These are phyloP conservation scores for Aureobasidium sp. DNA, from an alignment of 2,329 filamentous ascomycete genomes.

Conservation along the genomic window DNA sequence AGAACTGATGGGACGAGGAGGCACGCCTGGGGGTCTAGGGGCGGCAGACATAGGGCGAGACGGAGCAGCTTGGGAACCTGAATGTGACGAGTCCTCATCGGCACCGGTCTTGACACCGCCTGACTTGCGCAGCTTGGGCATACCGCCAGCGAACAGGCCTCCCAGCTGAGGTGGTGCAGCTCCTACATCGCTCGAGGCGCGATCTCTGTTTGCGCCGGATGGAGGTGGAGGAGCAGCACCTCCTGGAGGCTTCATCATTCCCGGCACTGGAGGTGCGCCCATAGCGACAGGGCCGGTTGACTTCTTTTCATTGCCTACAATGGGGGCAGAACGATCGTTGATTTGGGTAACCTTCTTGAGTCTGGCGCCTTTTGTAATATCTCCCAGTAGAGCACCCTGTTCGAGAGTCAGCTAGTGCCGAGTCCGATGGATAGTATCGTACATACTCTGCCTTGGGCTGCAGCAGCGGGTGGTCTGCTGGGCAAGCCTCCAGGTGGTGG, in stretches of 20 bases:
- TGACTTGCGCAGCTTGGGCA: conserved; percentile 93
- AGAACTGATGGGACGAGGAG: conserved; percentile 45
- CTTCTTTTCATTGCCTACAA: conserved; percentile 64
- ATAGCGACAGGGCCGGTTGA: conserved; percentile 70
- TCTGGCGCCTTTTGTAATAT: conserved; percentile 83
- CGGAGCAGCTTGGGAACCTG: conserved; percentile 79
- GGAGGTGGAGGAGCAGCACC: conserved; percentile 76
- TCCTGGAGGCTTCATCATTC: conserved; percentile 62
- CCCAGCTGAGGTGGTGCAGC: conserved; percentile 81
- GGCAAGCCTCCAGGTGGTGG: conserved; percentile 65
- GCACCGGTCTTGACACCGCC: conserved; percentile 71
- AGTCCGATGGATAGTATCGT: no score
- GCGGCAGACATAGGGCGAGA: conserved; percentile 35
- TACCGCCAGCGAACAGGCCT: conserved; percentile 92
- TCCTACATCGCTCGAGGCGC: conserved; percentile 85
- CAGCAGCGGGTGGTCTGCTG: conserved; percentile 61
- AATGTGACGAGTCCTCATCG: conserved; percentile 74
- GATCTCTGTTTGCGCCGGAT: conserved; percentile 63
- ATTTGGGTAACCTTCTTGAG: conserved; percentile 86
- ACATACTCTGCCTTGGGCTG: conserved; percentile 69
- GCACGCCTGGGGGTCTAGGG: conserved; percentile 35
- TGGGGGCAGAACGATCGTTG: conserved; percentile 91
- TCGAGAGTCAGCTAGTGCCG: background rate
- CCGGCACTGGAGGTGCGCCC: conserved; percentile 85
- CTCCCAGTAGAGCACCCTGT: conserved; percentile 86